Conservation (phyloP, 805 yeast species). For the Metschnikowia rubicola region DNA sequence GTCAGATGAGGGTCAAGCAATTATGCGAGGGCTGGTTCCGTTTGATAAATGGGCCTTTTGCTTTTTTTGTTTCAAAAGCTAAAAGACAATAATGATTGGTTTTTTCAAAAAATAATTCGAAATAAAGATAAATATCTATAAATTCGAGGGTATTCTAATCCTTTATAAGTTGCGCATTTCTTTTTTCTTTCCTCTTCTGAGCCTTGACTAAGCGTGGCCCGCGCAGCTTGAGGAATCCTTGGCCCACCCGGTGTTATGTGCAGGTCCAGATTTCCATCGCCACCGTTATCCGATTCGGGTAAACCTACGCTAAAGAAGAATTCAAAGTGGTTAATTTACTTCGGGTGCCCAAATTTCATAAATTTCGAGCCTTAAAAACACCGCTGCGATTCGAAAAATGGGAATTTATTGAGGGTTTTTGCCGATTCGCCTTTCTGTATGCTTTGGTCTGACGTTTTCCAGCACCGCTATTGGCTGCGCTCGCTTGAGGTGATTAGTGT, state of each 20-base stretch:
- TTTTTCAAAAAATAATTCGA: no score
- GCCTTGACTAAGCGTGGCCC: slow-evolving; percentile 1
- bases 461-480: not conserved
- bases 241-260: not conserved
- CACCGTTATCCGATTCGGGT: slow-evolving; percentile 3
- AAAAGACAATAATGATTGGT: no score
- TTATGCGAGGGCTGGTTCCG: no score
- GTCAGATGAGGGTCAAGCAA: no score
- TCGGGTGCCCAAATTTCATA: no score
- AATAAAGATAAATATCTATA: no score
- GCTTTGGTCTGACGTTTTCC: slow-evolving; percentile 1
- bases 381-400: no score
- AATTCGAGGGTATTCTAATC: not conserved
- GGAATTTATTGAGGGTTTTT: no score
- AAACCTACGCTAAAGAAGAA: slow-evolving; percentile 1
- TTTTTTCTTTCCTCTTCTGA: slow-evolving; percentile 2
- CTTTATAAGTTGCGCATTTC: slow-evolving; percentile 3
- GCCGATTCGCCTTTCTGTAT: not conserved
- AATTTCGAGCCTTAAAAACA: no score
- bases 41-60: no score
- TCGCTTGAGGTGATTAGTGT: not conserved
- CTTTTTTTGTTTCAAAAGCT: no score
- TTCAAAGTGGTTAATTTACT: no score
- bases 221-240: not conserved
- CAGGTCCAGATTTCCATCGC: slow-evolving; percentile 1